Percentiles rank a stretch among this genome's conserved stretches.
These are phyloP conservation scores for Fusarium falciforme DNA, from an alignment of 2,329 filamentous ascomycete species.

Conservation along the genomic window DNA sequence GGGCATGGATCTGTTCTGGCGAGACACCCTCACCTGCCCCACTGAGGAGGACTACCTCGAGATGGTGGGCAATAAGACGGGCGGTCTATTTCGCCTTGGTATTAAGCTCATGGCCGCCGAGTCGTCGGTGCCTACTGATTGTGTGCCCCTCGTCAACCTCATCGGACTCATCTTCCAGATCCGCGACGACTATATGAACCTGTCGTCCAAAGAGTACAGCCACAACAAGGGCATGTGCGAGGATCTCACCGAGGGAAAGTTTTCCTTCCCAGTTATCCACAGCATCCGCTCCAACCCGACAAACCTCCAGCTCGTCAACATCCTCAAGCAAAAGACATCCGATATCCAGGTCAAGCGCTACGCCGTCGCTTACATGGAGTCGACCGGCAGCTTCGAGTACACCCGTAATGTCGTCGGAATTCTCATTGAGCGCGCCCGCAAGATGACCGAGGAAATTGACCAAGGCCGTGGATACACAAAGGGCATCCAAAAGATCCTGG, in stretches of 20 bases:
- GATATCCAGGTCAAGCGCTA: constrained; percentile 92
- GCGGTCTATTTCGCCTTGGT: constrained; percentile 84
- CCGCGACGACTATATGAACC: constrained; percentile 93
- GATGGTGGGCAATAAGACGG: constrained; percentile 93
- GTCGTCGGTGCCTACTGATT: constrained; percentile 68
- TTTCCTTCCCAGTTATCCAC: constrained; percentile 95
- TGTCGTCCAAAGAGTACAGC: constrained; percentile 79
- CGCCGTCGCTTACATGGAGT: constrained; percentile 90
- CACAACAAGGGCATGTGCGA: constrained; percentile 94
- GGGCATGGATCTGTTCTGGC: constrained; percentile 93
- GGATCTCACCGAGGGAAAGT: constrained; percentile 96
- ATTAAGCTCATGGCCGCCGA: constrained; percentile 91
- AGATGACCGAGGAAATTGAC: constrained; percentile 73
- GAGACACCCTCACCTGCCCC: constrained; percentile 84
- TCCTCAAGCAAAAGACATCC: constrained; percentile 87
- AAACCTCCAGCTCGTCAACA: constrained; percentile 87
- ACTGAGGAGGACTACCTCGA: constrained; percentile 92
- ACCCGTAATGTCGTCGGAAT: constrained; percentile 75
- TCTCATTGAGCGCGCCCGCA: constrained; percentile 72
- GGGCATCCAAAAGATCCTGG: constrained; percentile 74
- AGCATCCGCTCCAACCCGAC: constrained; percentile 81
- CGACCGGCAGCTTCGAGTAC: constrained; percentile 90
- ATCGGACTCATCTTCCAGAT: constrained; percentile 92
- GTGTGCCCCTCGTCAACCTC: constrained; percentile 85
- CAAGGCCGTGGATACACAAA: constrained; percentile 65